phyloP scores from a whole-genome alignment of 352 stramenopile species.

The Phytophthora pini region DNA sequence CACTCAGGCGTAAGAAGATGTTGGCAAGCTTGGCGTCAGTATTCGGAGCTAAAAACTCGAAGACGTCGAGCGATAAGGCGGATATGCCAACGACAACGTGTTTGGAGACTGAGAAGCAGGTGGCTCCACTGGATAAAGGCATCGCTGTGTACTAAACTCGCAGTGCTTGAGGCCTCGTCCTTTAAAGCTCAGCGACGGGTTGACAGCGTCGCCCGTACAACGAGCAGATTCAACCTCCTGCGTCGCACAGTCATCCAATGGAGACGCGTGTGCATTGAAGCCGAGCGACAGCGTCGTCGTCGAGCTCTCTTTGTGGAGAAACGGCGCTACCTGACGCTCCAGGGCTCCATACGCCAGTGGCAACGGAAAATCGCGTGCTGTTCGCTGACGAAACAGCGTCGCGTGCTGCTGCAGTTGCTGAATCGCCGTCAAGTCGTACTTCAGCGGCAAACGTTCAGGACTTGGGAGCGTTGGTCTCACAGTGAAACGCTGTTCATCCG shows the following conservation, averaged over 20 bases:
- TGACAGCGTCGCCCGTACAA: conserved; percentile 5
- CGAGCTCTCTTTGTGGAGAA: conserved; percentile 24
- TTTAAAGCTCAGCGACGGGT: conserved; percentile 17
- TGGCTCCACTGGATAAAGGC: conserved; percentile 25
- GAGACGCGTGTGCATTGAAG: conserved; percentile 5
- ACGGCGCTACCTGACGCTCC: conserved; percentile 22
- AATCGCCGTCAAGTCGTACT: conserved; percentile 9
- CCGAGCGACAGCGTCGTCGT: conserved; percentile 5
- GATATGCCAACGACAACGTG: conserved; percentile 5
- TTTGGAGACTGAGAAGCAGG: conserved; percentile 4
- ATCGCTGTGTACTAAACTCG: conserved; percentile 1
- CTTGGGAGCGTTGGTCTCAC: conserved; percentile 25
- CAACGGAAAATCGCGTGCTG: conserved; percentile 11
- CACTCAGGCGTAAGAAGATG: conserved; percentile 3
- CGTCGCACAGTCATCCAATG: conserved; percentile 16
- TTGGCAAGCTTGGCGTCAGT: conserved; percentile 14
- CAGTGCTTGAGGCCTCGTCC: conserved; percentile 13
- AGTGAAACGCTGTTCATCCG: conserved; percentile 13
- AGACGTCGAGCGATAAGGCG: conserved; percentile 9
- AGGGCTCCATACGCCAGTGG: conserved; percentile 27
- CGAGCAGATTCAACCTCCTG: conserved; percentile 5
- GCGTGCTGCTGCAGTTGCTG: conserved; percentile 16
- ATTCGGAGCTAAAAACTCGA: conserved; percentile 11
- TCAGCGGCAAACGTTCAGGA: conserved; percentile 17
- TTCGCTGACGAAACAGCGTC: conserved; percentile 24